Conservation (phyloP, 1,139 yeast genomes). For the Candida sojae region DNA sequence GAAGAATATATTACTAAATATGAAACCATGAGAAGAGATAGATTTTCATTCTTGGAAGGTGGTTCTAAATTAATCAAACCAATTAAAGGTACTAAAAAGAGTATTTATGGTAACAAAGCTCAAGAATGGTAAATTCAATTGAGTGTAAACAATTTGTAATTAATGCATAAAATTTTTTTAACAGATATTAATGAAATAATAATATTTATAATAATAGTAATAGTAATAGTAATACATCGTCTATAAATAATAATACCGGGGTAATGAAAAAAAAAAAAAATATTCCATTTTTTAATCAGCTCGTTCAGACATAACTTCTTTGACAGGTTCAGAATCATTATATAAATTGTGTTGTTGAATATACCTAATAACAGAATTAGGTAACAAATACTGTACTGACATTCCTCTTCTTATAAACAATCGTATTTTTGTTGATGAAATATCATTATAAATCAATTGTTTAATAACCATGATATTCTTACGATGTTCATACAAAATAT, state of each 20-base stretch:
- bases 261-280: not conserved
- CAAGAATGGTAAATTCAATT: slow-evolving; percentile 66
- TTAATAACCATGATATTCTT: slow-evolving; percentile 91
- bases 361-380: slow-evolving; percentile 91
- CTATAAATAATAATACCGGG: not conserved
- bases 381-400: slow-evolving; percentile 94
- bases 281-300: slow-evolving; percentile 29
- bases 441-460: slow-evolving; percentile 94
- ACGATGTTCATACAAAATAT: slow-evolving; percentile 95
- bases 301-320: slow-evolving; percentile 72
- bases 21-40: slow-evolving; percentile 74
- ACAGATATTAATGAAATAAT: too few relatives aligned
- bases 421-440: slow-evolving; percentile 91
- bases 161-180: not conserved
- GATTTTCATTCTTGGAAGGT: slow-evolving; percentile 89
- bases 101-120: slow-evolving; percentile 65
- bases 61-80: slow-evolving; percentile 72
- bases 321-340: slow-evolving; percentile 89
- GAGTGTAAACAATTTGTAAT: not conserved
- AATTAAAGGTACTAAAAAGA: slow-evolving; percentile 67
- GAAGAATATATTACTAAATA: slow-evolving; percentile 72
- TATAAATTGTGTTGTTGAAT: slow-evolving; percentile 90
- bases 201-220: not conserved
- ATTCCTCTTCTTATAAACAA: slow-evolving; percentile 89
- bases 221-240: not conserved